Percentiles rank a stretch among this genome's conserved stretches.
These are phyloP conservation scores for Trichoderma aggressivum DNA, from an alignment of 2,329 filamentous ascomycete genomes.

Conservation along the genomic window DNA sequence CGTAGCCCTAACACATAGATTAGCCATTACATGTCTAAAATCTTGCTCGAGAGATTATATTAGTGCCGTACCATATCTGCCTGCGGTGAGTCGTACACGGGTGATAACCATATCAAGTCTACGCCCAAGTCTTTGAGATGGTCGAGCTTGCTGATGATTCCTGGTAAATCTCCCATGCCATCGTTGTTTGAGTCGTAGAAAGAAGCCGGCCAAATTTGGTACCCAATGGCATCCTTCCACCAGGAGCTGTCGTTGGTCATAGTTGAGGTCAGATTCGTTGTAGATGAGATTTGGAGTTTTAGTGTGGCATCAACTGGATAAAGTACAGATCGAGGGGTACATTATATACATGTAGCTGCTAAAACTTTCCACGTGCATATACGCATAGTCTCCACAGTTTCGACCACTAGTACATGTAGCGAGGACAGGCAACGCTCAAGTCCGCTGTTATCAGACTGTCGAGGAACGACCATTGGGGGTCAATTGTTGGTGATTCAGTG, in stretches of 20 bases:
- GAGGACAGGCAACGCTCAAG: not conserved
- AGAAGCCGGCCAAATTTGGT: slow-evolving; percentile 56
- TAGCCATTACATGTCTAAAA: slow-evolving; percentile 19
- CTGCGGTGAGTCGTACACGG: slow-evolving; percentile 39
- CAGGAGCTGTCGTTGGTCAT: slow-evolving; percentile 29
- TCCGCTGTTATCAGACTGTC: not conserved
- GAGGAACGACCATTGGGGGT: not conserved
- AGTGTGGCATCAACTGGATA: not conserved
- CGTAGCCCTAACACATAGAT: slow-evolving; percentile 48
- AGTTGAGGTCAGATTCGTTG: not conserved
- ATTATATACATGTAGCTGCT: not conserved
- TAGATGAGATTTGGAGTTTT: not conserved
- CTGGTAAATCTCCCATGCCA: slow-evolving; percentile 51
- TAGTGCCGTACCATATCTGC: slow-evolving; percentile 25
- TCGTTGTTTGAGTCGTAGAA: slow-evolving; percentile 55
- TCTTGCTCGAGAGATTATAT: not conserved
- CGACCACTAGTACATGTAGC: not conserved
- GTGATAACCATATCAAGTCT: slow-evolving; percentile 47
- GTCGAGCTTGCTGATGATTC: slow-evolving; percentile 52
- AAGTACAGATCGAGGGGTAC: not conserved
- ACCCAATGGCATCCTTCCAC: slow-evolving; percentile 55
- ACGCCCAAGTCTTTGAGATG: slow-evolving; percentile 50
- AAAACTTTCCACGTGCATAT: not conserved
- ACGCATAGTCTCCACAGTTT: not conserved
- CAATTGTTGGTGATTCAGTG: not conserved